Conservation (phyloP, 306 rosid species). For the Acacia crassicarpa region DNA sequence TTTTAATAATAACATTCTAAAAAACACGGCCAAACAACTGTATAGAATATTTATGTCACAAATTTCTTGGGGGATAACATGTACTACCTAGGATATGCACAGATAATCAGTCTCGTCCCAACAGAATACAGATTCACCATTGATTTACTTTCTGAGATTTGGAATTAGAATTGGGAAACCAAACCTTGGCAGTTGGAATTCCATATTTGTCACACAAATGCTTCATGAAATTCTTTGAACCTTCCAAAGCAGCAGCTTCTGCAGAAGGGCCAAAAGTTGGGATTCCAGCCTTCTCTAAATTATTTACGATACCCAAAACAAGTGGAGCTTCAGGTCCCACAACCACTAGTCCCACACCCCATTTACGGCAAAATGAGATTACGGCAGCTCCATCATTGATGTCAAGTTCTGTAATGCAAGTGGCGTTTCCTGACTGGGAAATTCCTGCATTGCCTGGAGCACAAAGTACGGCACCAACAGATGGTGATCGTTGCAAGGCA, state of each 20-base stretch:
- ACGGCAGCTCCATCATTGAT: constrained; percentile 62
- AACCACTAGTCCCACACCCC: constrained; percentile 84
- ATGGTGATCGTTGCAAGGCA: constrained; percentile 84
- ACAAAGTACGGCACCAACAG: constrained; percentile 71
- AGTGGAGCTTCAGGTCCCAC: constrained; percentile 98
- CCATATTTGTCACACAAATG: constrained; percentile 78
- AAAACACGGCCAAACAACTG: neutral
- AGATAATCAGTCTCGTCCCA: neutral
- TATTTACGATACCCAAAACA: constrained; percentile 78
- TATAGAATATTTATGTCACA: neutral
- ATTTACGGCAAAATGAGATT: constrained; percentile 60
- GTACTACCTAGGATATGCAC: neutral
- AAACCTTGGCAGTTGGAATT: constrained; percentile 95
- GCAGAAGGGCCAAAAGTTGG: constrained; percentile 95
- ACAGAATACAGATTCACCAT: neutral
- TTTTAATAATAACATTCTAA: neutral
- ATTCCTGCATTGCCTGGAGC: constrained; percentile 97
- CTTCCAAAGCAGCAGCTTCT: constrained; percentile 97
- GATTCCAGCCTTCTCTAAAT: constrained; percentile 68
- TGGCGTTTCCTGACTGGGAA: constrained; percentile 75
- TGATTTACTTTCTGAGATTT: neutral
- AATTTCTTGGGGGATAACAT: neutral
- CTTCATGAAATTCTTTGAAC: constrained; percentile 97
- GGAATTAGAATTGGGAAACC: constrained; percentile 25
- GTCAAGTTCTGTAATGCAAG: constrained; percentile 73